phyloP scores from a whole-genome alignment of 2,329 filamentous ascomycete genomes.

The Fonsecaea monophora region DNA sequence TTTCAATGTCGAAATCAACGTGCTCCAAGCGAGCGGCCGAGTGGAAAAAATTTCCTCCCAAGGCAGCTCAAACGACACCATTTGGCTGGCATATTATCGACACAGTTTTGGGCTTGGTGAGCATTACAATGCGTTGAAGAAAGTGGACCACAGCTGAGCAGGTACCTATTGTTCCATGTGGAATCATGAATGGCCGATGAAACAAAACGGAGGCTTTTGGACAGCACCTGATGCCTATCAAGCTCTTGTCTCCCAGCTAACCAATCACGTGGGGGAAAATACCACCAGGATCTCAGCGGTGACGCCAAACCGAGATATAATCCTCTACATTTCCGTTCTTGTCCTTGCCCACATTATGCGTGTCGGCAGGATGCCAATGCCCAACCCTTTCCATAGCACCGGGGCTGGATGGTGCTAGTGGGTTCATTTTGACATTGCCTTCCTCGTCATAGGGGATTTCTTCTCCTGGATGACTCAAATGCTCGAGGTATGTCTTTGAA shows the following conservation, averaged over 20 bases:
- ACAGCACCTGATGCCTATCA: conserved; percentile 13
- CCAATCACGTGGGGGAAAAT: not conserved
- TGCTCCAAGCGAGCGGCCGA: conserved; percentile 80
- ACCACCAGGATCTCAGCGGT: conserved; percentile 39
- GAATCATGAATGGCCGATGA: conserved; percentile 1
- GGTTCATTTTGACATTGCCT: conserved; percentile 57
- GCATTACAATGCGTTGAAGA: conserved; percentile 89
- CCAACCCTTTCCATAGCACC: conserved; percentile 55
- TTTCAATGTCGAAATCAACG: conserved; percentile 80
- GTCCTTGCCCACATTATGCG: conserved; percentile 61
- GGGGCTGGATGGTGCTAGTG: conserved; percentile 53
- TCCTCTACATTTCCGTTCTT: conserved; percentile 51
- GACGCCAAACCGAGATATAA: conserved; percentile 53
- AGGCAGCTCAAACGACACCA: conserved; percentile 45
- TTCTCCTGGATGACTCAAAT: conserved; percentile 73
- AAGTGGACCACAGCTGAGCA: conserved; percentile 22
- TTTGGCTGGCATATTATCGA: conserved; percentile 95
- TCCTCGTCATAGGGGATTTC: conserved; percentile 67
- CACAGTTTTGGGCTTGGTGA: conserved; percentile 94
- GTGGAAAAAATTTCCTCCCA: conserved; percentile 72
- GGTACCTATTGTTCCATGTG: not conserved
- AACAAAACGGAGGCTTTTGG: not conserved
- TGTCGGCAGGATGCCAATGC: conserved; percentile 63
- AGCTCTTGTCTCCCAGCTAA: not conserved
- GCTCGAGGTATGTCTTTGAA: conserved; percentile 72